phyloP scores from a whole-genome alignment of 768 basidiomycete species.

The Russula virescens region DNA sequence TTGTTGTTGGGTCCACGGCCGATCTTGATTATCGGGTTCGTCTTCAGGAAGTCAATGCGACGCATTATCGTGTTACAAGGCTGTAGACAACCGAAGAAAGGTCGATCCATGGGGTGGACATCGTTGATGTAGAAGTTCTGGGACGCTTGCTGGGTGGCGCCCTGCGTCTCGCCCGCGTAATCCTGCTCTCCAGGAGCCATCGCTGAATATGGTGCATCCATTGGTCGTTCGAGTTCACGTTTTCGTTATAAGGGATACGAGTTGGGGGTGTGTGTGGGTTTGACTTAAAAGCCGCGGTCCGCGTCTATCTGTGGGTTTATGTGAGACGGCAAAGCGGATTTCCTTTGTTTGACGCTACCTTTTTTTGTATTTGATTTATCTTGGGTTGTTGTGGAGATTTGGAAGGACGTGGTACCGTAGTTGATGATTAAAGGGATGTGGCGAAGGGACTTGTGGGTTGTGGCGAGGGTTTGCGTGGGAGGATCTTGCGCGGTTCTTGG shows the following conservation, averaged over 20 bases:
- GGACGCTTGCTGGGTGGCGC: constrained; percentile 22
- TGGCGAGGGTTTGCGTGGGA: constrained; percentile 8
- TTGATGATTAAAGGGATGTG: background rate
- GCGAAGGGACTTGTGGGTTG: background rate
- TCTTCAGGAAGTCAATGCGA: constrained; percentile 21
- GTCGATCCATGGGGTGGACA: constrained; percentile 11
- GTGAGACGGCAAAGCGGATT: background rate
- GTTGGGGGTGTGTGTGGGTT: background rate
- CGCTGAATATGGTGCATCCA: background rate
- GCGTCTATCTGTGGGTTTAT: background rate
- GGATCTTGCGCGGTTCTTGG: background rate
- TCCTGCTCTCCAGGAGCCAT: background rate
- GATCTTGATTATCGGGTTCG: constrained; percentile 1
- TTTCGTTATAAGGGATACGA: background rate
- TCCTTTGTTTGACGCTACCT: background rate
- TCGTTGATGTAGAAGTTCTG: background rate
- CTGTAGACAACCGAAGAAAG: constrained; percentile 18
- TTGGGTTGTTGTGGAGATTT: background rate
- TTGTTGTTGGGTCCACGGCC: constrained; percentile 33
- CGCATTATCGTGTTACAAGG: constrained; percentile 11
- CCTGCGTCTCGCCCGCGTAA: constrained; percentile 16
- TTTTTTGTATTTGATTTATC: background rate
- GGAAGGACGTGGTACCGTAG: background rate
- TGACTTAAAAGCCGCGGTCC: background rate
- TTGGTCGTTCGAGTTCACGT: background rate